Evolutionary conservation across 129 eudicot genomes (phyloP).

Genomic region (Tanacetum coccineum): DNA sequence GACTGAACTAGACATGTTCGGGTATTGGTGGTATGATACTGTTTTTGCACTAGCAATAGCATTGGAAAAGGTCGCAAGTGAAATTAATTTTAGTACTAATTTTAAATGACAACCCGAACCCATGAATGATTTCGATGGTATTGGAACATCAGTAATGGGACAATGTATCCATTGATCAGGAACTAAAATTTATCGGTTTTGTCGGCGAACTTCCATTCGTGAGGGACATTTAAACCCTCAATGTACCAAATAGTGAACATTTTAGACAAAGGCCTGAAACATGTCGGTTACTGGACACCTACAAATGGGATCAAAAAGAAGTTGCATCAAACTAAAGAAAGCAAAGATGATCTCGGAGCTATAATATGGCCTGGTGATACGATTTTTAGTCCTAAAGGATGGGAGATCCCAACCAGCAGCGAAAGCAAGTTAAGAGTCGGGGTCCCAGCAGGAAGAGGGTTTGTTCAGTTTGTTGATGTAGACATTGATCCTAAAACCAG

Average conservation of each 20-base stretch:
- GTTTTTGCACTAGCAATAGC: constrained; percentile 42
- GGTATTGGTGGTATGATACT: constrained; percentile 51
- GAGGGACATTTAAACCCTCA: not conserved
- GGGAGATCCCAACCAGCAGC: not conserved
- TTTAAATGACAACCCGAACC: not conserved
- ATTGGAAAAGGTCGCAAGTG: constrained; percentile 29
- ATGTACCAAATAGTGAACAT: not conserved
- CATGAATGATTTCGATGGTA: constrained; percentile 10
- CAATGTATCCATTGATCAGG: not conserved
- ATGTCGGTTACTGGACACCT: not conserved
- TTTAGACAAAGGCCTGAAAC: not conserved
- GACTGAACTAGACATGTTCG: constrained; percentile 27
- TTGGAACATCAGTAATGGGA: constrained; percentile 1
- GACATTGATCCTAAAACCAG: not conserved
- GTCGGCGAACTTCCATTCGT: not conserved
- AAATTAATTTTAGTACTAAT: not conserved
- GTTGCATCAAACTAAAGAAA: not conserved
- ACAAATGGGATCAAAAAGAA: not conserved
- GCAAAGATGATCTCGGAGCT: not conserved
- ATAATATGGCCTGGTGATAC: not conserved
- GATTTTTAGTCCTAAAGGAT: not conserved
- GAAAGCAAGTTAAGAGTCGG: not conserved
- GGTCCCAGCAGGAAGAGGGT: not conserved
- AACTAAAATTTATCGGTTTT: not conserved
- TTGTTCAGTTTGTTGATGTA: not conserved